Conservation (phyloP, 352 stramenopile species). For the Pythium vanterpoolii region DNA sequence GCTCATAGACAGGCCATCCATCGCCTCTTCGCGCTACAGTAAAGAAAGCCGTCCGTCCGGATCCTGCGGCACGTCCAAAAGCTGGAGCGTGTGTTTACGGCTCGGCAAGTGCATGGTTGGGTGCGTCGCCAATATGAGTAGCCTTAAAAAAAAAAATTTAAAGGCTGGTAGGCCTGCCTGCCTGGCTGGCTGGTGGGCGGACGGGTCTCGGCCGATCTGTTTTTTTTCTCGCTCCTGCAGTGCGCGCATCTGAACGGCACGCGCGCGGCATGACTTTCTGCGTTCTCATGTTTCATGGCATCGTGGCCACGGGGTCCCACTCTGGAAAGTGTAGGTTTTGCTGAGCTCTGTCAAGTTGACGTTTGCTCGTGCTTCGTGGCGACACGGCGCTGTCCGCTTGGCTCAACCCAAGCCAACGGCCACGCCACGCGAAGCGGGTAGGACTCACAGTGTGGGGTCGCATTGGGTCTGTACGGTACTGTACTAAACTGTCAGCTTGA, state of each 20-base stretch:
- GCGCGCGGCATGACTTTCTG: not conserved
- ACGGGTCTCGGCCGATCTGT: no score
- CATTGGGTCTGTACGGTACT: not conserved
- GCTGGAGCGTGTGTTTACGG: not conserved
- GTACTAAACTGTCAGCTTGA: not conserved
- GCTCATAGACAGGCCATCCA: not conserved
- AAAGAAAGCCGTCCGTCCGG: no score
- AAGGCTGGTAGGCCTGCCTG: no score
- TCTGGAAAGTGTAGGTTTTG: conserved; percentile 28
- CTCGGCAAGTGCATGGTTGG: not conserved
- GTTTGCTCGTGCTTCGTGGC: not conserved
- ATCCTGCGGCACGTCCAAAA: not conserved
- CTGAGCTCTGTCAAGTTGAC: conserved; percentile 19
- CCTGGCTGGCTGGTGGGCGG: no score
- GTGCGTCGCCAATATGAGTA: no score
- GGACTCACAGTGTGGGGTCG: not conserved
- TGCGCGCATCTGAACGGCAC: no score
- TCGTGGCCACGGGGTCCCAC: conserved; percentile 4
- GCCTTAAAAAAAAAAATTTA: no score
- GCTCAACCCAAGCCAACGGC: no score
- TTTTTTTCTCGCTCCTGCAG: no score
- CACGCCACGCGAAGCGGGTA: no score
- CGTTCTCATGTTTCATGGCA: conserved; percentile 8
- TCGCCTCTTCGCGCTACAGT: conserved; percentile 4
- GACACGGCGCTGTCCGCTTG: no score